Evolutionary conservation across 495 filamentous ascomycete genomes (phyloP).

Genomic region (Oleoguttula mirabilis): DNA sequence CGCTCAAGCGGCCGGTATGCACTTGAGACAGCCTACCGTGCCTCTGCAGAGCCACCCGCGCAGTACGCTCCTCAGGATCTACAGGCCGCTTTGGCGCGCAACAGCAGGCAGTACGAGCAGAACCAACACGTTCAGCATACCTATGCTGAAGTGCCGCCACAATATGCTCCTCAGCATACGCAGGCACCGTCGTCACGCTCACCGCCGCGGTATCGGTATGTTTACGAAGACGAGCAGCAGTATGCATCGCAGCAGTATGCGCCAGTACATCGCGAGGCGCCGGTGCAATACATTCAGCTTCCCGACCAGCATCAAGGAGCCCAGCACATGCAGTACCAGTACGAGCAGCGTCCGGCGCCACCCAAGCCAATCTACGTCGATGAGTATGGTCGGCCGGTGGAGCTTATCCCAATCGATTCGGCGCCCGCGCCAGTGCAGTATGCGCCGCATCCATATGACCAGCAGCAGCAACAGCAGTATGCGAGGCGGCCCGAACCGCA

Average conservation of each 20-base stretch:
- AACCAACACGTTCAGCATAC: not conserved
- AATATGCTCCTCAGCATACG: not conserved
- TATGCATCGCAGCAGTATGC: not conserved
- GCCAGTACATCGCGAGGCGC: not conserved
- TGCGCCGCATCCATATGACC: slow-evolving; percentile 8
- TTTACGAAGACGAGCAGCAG: slow-evolving; percentile 5
- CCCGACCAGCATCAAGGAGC: not conserved
- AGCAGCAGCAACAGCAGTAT: slow-evolving; percentile 9
- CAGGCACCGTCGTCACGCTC: not conserved
- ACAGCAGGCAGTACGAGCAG: slow-evolving; percentile 3
- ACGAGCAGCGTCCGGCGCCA: slow-evolving; percentile 1
- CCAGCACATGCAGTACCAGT: slow-evolving; percentile 3
- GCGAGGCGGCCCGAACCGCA: too few relatives aligned
- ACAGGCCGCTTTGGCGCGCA: slow-evolving; percentile 2
- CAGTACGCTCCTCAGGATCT: slow-evolving; percentile 3
- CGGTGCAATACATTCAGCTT: slow-evolving; percentile 1
- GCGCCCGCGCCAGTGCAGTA: slow-evolving; percentile 14
- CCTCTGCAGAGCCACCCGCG: not conserved
- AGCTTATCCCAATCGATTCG: slow-evolving; percentile 9
- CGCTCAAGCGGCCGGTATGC: slow-evolving; percentile 5
- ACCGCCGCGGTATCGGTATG: slow-evolving; percentile 6
- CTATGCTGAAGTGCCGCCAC: not conserved
- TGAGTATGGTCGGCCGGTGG: slow-evolving; percentile 9
- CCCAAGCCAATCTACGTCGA: slow-evolving; percentile 10
- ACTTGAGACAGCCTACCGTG: not conserved